phyloP scores from a whole-genome alignment of 306 rosid species.

The Cucurbita maxima region DNA sequence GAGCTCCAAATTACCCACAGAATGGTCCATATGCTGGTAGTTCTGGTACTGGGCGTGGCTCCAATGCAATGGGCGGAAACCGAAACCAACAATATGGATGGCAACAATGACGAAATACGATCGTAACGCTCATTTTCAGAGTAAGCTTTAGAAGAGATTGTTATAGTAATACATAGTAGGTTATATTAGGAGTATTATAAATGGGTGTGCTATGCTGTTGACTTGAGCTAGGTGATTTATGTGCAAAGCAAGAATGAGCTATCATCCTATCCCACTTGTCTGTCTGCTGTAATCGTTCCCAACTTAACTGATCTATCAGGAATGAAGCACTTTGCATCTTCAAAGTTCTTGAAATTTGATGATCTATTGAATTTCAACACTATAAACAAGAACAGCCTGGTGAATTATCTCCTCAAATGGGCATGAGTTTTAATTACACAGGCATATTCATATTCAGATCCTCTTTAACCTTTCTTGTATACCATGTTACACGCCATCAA shows the following conservation, averaged over 20 bases:
- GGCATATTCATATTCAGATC: too few relatives aligned
- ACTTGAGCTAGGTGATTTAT: background rate
- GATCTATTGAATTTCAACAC: too few relatives aligned
- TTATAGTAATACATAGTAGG: background rate
- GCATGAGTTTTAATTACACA: too few relatives aligned
- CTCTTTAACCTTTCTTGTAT: too few relatives aligned
- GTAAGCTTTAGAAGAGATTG: background rate
- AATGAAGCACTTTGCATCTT: background rate
- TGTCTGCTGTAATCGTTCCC: background rate
- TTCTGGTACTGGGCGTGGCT: constrained; percentile 31
- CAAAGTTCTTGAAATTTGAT: background rate
- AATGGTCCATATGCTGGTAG: constrained; percentile 25
- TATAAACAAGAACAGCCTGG: too few relatives aligned
- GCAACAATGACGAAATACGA: constrained; percentile 13
- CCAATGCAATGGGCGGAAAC: constrained; percentile 35
- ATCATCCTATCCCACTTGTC: background rate
- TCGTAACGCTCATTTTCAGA: background rate
- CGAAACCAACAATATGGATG: constrained; percentile 40
- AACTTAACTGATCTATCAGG: background rate
- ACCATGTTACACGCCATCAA: too few relatives aligned
- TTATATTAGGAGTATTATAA: background rate
- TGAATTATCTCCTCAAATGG: too few relatives aligned
- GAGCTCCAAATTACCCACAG: constrained; percentile 28
- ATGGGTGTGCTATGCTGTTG: background rate
- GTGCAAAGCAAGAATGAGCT: background rate